A percentile compares a stretch with the other conserved stretches of the same genome.
These are phyloP conservation scores for Trichosporon sp. DNA, from an alignment of 1,284 basidiomycete species.

Conservation along the genomic window DNA sequence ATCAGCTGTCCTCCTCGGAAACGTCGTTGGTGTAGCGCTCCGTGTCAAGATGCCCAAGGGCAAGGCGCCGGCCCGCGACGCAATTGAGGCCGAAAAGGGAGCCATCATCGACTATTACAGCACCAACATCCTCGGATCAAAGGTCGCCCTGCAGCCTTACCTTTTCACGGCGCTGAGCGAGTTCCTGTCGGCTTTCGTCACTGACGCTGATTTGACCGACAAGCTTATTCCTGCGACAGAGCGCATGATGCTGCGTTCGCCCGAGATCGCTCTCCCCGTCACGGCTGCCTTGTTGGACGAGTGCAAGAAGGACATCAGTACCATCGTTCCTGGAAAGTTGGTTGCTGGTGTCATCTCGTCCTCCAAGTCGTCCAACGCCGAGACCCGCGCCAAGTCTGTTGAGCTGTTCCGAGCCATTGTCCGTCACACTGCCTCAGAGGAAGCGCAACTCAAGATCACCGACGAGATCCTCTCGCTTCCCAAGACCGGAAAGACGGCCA, in stretches of 20 bases:
- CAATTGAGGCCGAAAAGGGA: constrained; percentile 35
- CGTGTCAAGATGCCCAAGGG: constrained; percentile 27
- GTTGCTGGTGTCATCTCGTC: constrained; percentile 62
- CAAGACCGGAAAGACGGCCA: constrained; percentile 73
- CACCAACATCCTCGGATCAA: constrained; percentile 38
- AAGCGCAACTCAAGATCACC: constrained; percentile 49
- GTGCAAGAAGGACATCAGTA: constrained; percentile 53
- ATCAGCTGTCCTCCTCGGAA: constrained; percentile 34
- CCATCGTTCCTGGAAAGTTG: constrained; percentile 58
- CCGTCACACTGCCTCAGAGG: constrained; percentile 37
- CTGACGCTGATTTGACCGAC: constrained; percentile 25
- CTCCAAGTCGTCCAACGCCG: constrained; percentile 69
- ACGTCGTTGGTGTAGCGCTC: constrained; percentile 39
- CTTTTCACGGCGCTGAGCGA: constrained; percentile 24
- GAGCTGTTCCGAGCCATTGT: constrained; percentile 60
- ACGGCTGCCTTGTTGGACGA: constrained; percentile 35
- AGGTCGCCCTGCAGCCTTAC: constrained; percentile 31
- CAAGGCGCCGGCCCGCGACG: constrained; percentile 15
- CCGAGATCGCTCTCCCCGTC: constrained; percentile 41
- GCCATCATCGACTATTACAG: constrained; percentile 35
- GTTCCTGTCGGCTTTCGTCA: constrained; percentile 33
- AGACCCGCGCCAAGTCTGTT: constrained; percentile 59
- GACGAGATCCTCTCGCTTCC: constrained; percentile 67
- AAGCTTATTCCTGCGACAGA: constrained; percentile 43
- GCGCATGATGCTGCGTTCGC: constrained; percentile 43